A percentile compares a stretch with the other conserved stretches of the same genome.
These are phyloP conservation scores for Phytophthora parvispora DNA, from an alignment of 352 stramenopile genomes.

Conservation along the genomic window DNA sequence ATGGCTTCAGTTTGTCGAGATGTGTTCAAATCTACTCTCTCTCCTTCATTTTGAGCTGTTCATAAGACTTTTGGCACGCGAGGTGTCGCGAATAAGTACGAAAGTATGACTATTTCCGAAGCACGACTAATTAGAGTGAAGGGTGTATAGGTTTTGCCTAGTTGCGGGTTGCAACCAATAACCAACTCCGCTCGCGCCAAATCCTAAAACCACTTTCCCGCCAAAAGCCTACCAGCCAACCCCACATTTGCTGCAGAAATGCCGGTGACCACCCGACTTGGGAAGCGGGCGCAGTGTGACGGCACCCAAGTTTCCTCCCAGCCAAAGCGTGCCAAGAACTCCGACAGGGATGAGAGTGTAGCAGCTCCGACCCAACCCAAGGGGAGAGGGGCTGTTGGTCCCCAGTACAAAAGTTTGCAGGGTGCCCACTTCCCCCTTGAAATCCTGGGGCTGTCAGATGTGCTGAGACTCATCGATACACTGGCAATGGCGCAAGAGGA, in stretches of 20 bases:
- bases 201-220: background rate
- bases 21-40: too few relatives aligned
- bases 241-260: too few relatives aligned
- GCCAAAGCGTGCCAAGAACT: background rate
- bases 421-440: background rate
- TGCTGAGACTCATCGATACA: background rate
- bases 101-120: background rate
- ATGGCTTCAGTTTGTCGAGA: background rate
- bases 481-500: background rate
- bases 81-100: too few relatives aligned
- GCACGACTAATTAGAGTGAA: background rate
- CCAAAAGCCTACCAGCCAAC: too few relatives aligned
- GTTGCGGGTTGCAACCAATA: too few relatives aligned
- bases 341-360: background rate
- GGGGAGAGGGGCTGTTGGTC: too few relatives aligned
- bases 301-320: background rate
- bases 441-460: background rate
- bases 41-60: too few relatives aligned
- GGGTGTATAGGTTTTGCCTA: too few relatives aligned
- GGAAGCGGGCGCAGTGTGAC: background rate
- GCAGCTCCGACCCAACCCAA: background rate
- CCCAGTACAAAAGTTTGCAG: background rate
- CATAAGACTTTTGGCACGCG: too few relatives aligned
- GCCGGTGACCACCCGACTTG: too few relatives aligned
- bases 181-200: too few relatives aligned